These are phyloP conservation scores for Termitomyces sp. DNA, from an alignment of 768 basidiomycete species.

Conservation along the genomic window DNA sequence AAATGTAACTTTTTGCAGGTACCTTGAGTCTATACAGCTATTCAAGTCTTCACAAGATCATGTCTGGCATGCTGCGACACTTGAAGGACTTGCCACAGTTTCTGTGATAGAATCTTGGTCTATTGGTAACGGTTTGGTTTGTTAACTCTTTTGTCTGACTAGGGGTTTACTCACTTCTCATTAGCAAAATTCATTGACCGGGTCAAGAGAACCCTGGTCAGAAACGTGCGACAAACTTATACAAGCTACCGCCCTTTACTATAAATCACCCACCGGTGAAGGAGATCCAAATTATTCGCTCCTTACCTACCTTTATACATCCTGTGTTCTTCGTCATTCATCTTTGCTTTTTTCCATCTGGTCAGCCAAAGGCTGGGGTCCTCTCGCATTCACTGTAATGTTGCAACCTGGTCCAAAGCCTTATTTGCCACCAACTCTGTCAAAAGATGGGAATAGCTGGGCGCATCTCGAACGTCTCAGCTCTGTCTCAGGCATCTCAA, in stretches of 20 bases:
- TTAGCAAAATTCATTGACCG: slow-evolving; percentile 50
- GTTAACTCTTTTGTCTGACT: slow-evolving; percentile 24
- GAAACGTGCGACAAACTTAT: slow-evolving; percentile 70
- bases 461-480: slow-evolving; percentile 60
- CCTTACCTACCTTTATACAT: slow-evolving; percentile 61
- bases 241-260: slow-evolving; percentile 61
- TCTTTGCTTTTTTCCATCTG: slow-evolving; percentile 73
- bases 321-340: slow-evolving; percentile 66
- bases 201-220: slow-evolving; percentile 64
- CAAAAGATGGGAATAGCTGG: slow-evolving; percentile 40
- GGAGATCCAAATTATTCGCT: slow-evolving; percentile 55
- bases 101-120: slow-evolving; percentile 83
- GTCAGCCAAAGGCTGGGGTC: slow-evolving; percentile 87
- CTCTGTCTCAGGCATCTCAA: slow-evolving; percentile 61
- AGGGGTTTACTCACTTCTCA: slow-evolving; percentile 9
- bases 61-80: slow-evolving; percentile 84
- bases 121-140: slow-evolving; percentile 61
- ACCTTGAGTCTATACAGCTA: slow-evolving; percentile 76
- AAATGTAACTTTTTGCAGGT: slow-evolving; percentile 42
- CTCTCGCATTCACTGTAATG: slow-evolving; percentile 70
- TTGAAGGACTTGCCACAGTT: slow-evolving; percentile 82
- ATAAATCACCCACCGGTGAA: slow-evolving; percentile 48
- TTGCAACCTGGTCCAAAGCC: slow-evolving; percentile 57
- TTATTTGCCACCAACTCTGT: slow-evolving; percentile 53
- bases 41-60: slow-evolving; percentile 71